phyloP scores from a whole-genome alignment of 129 eudicot species.

The Pseudognaphalium luteoalbum region DNA sequence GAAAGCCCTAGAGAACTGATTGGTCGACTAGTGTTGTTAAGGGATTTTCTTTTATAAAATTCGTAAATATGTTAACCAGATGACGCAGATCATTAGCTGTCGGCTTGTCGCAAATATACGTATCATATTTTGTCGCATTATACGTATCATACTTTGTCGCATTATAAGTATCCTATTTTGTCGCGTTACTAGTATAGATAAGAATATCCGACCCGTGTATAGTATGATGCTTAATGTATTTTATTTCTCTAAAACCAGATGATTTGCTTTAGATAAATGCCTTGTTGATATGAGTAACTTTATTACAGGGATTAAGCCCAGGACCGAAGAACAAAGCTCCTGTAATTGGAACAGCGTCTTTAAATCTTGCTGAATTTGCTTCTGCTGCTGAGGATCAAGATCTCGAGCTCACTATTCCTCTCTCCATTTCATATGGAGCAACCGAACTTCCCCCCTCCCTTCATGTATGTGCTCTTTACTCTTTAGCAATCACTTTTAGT shows the following conservation, averaged over 20 bases:
- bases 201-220: not conserved
- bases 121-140: not conserved
- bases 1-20: slow-evolving; percentile 22
- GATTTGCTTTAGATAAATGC: slow-evolving; percentile 6
- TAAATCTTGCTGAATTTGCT: slow-evolving; percentile 90
- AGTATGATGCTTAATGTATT: slow-evolving; percentile 13
- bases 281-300: slow-evolving; percentile 2
- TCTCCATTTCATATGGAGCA: slow-evolving; percentile 43
- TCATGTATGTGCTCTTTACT: slow-evolving; percentile 44
- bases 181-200: slow-evolving; percentile 1
- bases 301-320: slow-evolving; percentile 53
- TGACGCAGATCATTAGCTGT: not conserved
- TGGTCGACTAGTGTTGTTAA: slow-evolving; percentile 12
- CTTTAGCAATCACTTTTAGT: slow-evolving; percentile 5
- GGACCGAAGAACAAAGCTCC: slow-evolving; percentile 66
- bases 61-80: not conserved
- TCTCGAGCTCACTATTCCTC: slow-evolving; percentile 65
- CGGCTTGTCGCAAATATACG: not conserved
- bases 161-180: slow-evolving; percentile 13
- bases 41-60: slow-evolving; percentile 11
- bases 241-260: not conserved
- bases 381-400: slow-evolving; percentile 55
- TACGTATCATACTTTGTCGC: not conserved
- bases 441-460: slow-evolving; percentile 57
- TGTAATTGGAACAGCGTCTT: slow-evolving; percentile 57